A percentile compares a stretch with the other conserved stretches of the same genome.
phyloP scores from a whole-genome alignment of 179 eudicot genomes.

The Beta corolliflora region DNA sequence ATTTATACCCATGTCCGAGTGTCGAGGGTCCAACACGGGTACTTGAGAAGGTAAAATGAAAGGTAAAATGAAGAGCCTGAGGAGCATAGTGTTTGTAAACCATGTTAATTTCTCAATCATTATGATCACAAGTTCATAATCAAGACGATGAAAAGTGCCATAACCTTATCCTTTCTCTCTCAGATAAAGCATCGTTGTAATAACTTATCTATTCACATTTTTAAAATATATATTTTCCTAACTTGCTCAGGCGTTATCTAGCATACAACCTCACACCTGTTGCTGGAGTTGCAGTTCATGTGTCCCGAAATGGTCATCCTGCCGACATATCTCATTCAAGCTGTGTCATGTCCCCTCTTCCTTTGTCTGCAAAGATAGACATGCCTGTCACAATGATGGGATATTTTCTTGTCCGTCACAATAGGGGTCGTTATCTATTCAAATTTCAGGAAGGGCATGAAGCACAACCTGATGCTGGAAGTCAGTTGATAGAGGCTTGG shows the following conservation, averaged over 20 bases:
- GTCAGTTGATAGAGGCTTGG: conserved; percentile 95
- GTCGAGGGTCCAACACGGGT: too few relatives aligned
- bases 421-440: conserved; percentile 88
- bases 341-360: conserved; percentile 92
- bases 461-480: conserved; percentile 78
- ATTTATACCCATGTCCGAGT: too few relatives aligned
- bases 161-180: neutral
- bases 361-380: conserved; percentile 59
- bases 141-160: conserved; percentile 1
- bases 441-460: conserved; percentile 61
- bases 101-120: neutral
- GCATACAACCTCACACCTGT: conserved; percentile 98
- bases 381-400: conserved; percentile 81
- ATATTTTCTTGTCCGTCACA: conserved; percentile 89
- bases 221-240: conserved; percentile 4
- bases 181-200: neutral
- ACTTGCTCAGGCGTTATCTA: conserved; percentile 74
- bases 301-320: conserved; percentile 74
- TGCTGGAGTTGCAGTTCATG: conserved; percentile 94
- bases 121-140: neutral
- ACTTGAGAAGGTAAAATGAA: too few relatives aligned
- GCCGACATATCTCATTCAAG: conserved; percentile 47
- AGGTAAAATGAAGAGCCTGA: too few relatives aligned
- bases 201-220: neutral
- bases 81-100: neutral